phyloP scores from a whole-genome alignment of 495 filamentous ascomycete species.

The Penicillium pancosmium region DNA sequence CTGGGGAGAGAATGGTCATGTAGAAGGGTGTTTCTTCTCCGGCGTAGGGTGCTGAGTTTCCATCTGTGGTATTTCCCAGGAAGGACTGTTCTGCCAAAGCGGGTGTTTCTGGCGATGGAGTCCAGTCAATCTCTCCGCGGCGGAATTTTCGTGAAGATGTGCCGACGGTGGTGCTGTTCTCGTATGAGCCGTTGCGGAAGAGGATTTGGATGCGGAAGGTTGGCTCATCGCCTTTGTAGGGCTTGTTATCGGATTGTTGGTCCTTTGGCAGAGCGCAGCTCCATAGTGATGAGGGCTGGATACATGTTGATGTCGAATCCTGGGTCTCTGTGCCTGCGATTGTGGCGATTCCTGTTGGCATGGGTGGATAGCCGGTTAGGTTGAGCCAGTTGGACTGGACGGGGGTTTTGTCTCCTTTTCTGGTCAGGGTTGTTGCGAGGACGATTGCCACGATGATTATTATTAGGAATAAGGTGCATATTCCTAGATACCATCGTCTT shows the following conservation, averaged over 20 bases:
- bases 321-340: slow-evolving; percentile 67
- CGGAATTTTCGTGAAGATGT: slow-evolving; percentile 22
- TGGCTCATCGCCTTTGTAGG: slow-evolving; percentile 65
- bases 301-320: slow-evolving; percentile 62
- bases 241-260: slow-evolving; percentile 59
- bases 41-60: slow-evolving; percentile 56
- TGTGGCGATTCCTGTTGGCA: slow-evolving; percentile 80
- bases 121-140: slow-evolving; percentile 36
- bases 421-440: slow-evolving; percentile 62
- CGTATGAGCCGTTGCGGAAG: slow-evolving; percentile 70
- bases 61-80: slow-evolving; percentile 82
- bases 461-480: slow-evolving; percentile 54
- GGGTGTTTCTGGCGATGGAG: slow-evolving; percentile 65
- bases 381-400: slow-evolving; percentile 73
- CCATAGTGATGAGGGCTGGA: slow-evolving; percentile 72
- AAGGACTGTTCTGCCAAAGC: slow-evolving; percentile 70
- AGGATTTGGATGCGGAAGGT: slow-evolving; percentile 79
- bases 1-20: slow-evolving; percentile 45
- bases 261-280: slow-evolving; percentile 81
- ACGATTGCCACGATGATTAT: slow-evolving; percentile 63
- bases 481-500: slow-evolving; percentile 60
- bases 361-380: slow-evolving; percentile 80
- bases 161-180: slow-evolving; percentile 36
- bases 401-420: slow-evolving; percentile 41
- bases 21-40: slow-evolving; percentile 58